Percentiles rank a stretch among this genome's conserved stretches.
Evolutionary conservation across 1,139 yeast genomes (phyloP).

Genomic region (Pichia sp.): DNA sequence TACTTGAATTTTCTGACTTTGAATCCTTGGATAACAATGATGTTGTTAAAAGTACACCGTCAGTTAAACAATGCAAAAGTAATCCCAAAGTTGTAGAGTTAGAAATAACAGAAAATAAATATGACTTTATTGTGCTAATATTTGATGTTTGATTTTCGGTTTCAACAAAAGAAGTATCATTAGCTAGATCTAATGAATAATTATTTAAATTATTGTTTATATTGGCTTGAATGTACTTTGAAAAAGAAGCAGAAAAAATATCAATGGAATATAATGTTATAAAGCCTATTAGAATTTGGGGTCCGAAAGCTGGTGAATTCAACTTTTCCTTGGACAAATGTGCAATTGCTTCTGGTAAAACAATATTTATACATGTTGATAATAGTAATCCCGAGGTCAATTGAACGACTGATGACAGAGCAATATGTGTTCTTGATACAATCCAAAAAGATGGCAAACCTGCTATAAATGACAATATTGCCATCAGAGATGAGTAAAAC

Average conservation of each 20-base stretch:
- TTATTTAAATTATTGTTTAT: background rate
- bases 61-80: constrained; percentile 61
- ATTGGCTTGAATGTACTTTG: background rate
- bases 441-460: constrained; percentile 14
- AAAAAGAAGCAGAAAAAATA: constrained; percentile 3
- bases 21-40: constrained; percentile 20
- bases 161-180: background rate
- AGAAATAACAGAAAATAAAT: constrained; percentile 19
- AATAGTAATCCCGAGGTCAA: constrained; percentile 14
- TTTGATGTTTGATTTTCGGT: background rate
- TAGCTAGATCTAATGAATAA: background rate
- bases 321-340: constrained; percentile 3
- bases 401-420: constrained; percentile 5
- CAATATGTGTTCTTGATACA: constrained; percentile 1
- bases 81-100: constrained; percentile 53
- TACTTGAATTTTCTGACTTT: constrained; percentile 21
- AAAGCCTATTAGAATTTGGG: constrained; percentile 14
- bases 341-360: constrained; percentile 15
- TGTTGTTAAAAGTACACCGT: constrained; percentile 70
- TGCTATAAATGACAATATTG: constrained; percentile 12
- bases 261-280: constrained; percentile 9
- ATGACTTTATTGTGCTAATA: background rate
- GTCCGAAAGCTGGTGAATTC: constrained; percentile 9
- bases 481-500: constrained; percentile 10
- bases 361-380: constrained; percentile 13